Evolutionary conservation across 202 grass and related monocot species (phyloP), one percentile per base, ranked within the genome.

Genomic region (Saccharum hybrid): DNA sequence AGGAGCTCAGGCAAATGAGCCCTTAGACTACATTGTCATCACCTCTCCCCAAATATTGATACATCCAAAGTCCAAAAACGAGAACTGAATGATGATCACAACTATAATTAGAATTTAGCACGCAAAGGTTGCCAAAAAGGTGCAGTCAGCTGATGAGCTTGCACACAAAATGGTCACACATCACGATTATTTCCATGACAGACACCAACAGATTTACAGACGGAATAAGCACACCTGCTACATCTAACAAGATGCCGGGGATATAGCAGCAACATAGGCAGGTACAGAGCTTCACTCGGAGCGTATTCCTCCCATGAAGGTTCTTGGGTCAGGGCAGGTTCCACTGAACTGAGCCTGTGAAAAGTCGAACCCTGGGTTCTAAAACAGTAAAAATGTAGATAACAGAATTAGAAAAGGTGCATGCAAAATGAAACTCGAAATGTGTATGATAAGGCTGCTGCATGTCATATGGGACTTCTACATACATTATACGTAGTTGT

Each of bases 341-440:
- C 96, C 93, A 62, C 63, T 90, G 76, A 98, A 98, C 66, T 96
- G 96, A 30, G 96, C 96, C 63, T 96, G 91, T 3, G 93, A 98
- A 64, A 98, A 98, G 45, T 98, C 96, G n/a, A 98, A 98, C 39
- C 93, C 96, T 37, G 89, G 96, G 68, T 98, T 98, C 96, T 96
- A 80, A 76, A 90, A 41, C 83, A 34, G 69, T 42, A 54, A 54
- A 54, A 57, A 21, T 57, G 19, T 59, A 66, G 34, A 57, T 33
- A 42, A 14, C 8, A 1, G 10, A 54, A 52, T 74, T 69, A 89
- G 77, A 63, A 37, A 68, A 80, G 18, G 18, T 22, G 23, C 41
- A 77, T 31, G 34, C 8, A 6, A 59, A 80, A 41, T 22, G 19
- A 16, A 78, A 66, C 38, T 48, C 6, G 33, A 66, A 80, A 43